These are phyloP conservation scores for Gossypium schwendimanii DNA, from an alignment of 441 rosid species.

Conservation along the genomic window DNA sequence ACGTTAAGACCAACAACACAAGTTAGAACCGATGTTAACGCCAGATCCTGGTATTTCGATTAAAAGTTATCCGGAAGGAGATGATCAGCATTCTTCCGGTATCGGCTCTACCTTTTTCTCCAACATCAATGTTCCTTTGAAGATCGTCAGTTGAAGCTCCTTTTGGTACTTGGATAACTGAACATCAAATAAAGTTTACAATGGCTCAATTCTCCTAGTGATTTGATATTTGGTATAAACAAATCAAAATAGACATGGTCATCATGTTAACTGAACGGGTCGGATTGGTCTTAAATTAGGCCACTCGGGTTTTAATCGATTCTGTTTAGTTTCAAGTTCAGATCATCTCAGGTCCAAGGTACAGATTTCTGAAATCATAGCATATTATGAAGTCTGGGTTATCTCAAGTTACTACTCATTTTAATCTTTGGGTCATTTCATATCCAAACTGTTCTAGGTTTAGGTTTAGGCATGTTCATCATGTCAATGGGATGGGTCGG, in stretches of 20 bases:
- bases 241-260: neutral
- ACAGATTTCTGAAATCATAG: too few relatives aligned
- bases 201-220: neutral
- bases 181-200: neutral
- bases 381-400: too few relatives aligned
- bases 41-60: neutral
- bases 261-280: neutral
- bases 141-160: slow-evolving; percentile 70
- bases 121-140: slow-evolving; percentile 77
- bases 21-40: neutral
- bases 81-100: slow-evolving; percentile 17
- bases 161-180: slow-evolving; percentile 64
- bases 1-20: slow-evolving; percentile 5
- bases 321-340: neutral
- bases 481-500: neutral
- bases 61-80: neutral
- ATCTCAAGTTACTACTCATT: too few relatives aligned
- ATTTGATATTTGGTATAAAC: neutral
- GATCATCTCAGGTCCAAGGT: neutral
- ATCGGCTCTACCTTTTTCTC: slow-evolving; percentile 60
- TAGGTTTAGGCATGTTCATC: neutral
- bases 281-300: neutral
- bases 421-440: neutral
- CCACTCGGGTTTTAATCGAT: neutral
- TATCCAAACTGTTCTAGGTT: too few relatives aligned